These are phyloP conservation scores for Nidularia pulvinata DNA, from an alignment of 768 basidiomycete species.

Conservation along the genomic window DNA sequence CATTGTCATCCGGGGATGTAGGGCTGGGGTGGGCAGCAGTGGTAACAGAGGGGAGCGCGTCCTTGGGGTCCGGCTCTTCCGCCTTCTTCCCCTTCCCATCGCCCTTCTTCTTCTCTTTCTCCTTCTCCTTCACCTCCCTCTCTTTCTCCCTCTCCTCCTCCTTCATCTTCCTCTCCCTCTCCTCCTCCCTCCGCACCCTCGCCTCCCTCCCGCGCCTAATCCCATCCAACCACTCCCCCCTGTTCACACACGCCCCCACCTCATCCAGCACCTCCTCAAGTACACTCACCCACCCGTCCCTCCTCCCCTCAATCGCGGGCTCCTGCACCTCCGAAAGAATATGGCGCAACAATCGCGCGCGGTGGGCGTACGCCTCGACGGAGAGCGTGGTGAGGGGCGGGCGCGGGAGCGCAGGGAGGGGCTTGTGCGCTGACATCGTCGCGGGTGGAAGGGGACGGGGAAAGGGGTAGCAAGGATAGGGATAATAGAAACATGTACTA, in stretches of 20 bases:
- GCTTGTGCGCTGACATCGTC: too few species aligned
- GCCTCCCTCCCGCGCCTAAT: constrained; percentile 31
- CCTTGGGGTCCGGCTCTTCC: background rate
- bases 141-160: constrained; percentile 43
- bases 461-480: too few species aligned
- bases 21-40: background rate
- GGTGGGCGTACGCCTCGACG: constrained; percentile 37
- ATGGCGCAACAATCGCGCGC: constrained; percentile 35
- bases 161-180: constrained; percentile 40
- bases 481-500: too few species aligned
- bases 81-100: background rate
- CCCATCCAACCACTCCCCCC: constrained; percentile 47
- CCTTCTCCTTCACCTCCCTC: constrained; percentile 11
- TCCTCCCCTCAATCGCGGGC: constrained; percentile 20
- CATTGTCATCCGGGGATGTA: background rate
- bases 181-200: constrained; percentile 13
- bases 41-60: background rate
- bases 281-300: constrained; percentile 40
- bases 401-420: too few species aligned
- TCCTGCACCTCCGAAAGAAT: constrained; percentile 34
- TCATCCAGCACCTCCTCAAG: constrained; percentile 49
- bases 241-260: constrained; percentile 33
- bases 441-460: too few species aligned
- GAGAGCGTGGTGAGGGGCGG: too few species aligned
- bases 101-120: constrained; percentile 7